phyloP scores from a whole-genome alignment of 2,329 filamentous ascomycete genomes.

The Ophiostoma triangulosporum region DNA sequence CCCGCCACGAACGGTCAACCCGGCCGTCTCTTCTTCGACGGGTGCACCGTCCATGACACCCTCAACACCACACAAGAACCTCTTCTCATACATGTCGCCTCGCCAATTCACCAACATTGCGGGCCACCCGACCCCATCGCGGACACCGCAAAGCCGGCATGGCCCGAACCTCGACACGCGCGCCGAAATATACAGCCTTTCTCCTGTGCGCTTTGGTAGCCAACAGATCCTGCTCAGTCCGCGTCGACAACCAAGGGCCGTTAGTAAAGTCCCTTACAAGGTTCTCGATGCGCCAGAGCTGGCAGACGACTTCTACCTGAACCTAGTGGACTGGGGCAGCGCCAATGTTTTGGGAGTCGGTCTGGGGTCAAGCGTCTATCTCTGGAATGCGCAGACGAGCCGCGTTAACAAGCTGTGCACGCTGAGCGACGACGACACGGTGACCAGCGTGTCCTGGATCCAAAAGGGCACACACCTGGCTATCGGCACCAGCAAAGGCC shows the following conservation, averaged over 20 bases:
- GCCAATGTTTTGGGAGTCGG: conserved; percentile 90
- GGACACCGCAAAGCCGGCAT: conserved; percentile 78
- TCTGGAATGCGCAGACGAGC: conserved; percentile 92
- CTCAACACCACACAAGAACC: conserved; percentile 92
- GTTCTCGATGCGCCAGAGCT: conserved; percentile 92
- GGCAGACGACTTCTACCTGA: conserved; percentile 95
- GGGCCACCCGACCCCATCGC: conserved; percentile 76
- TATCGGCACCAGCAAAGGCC: conserved; percentile 85
- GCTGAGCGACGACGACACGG: conserved; percentile 62
- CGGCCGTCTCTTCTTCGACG: conserved; percentile 8
- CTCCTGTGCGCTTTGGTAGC: conserved; percentile 82
- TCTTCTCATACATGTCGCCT: conserved; percentile 83
- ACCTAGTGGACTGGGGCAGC: conserved; percentile 94
- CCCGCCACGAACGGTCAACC: conserved; percentile 39
- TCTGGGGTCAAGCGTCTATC: conserved; percentile 84
- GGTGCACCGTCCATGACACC: conserved; percentile 70
- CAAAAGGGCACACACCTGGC: conserved; percentile 92
- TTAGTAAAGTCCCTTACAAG: conserved; percentile 96
- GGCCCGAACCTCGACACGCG: conserved; percentile 78
- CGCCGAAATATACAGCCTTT: conserved; percentile 90
- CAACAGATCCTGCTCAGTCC: conserved; percentile 89
- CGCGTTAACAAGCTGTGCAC: conserved; percentile 91
- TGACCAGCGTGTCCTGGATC: conserved; percentile 97
- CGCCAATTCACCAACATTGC: conserved; percentile 53
- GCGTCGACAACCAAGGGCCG: conserved; percentile 72